Conservation (phyloP, 768 basidiomycete species). For the Lactarius hatsudake region DNA sequence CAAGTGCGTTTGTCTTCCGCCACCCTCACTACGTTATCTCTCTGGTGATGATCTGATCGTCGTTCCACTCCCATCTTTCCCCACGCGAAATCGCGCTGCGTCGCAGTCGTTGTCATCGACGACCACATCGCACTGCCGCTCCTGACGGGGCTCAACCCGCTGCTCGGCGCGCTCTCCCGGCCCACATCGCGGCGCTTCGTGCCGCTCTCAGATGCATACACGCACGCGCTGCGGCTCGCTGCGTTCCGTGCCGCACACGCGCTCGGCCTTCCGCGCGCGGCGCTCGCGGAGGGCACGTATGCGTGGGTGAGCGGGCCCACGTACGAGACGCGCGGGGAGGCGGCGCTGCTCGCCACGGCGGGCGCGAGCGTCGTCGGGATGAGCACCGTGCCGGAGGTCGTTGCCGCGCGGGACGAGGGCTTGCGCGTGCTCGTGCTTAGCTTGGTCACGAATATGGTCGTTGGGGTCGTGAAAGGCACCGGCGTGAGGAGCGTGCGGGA, state of each 20-base stretch:
- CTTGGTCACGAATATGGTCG: constrained; percentile 83
- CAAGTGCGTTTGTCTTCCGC: constrained; percentile 47
- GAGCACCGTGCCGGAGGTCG: constrained; percentile 89
- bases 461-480: constrained; percentile 49
- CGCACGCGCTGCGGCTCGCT: constrained; percentile 61
- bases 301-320: constrained; percentile 91
- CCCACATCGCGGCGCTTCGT: constrained; percentile 70
- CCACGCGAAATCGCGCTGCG: constrained; percentile 2
- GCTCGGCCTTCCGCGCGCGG: constrained; percentile 50
- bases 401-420: constrained; percentile 73
- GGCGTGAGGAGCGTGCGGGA: constrained; percentile 39
- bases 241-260: constrained; percentile 69
- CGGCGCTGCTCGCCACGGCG: constrained; percentile 64
- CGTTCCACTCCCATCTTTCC: neutral
- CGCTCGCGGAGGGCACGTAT: constrained; percentile 78
- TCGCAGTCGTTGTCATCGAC: constrained; percentile 72
- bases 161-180: constrained; percentile 68
- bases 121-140: constrained; percentile 85
- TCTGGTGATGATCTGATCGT: neutral
- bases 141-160: constrained; percentile 72
- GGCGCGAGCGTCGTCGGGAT: constrained; percentile 93
- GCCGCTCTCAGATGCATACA: constrained; percentile 83
- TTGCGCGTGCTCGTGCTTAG: constrained; percentile 76
- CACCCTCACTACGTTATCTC: neutral
- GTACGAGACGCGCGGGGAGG: constrained; percentile 88